Evolutionary conservation across 345 rosid species (phyloP), one percentile per base, ranked within the genome.

Genomic region (Citrus medica): DNA sequence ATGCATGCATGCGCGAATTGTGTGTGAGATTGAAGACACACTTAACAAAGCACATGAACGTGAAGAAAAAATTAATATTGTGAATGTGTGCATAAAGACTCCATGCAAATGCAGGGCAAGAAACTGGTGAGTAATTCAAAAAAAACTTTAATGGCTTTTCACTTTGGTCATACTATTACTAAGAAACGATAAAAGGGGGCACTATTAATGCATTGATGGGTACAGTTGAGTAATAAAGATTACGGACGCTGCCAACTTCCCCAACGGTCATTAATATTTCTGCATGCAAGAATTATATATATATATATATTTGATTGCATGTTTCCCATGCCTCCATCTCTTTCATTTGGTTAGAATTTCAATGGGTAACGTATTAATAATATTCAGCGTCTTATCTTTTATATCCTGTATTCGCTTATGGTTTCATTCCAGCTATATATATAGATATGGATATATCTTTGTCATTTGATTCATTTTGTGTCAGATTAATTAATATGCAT

Each of bases 191-290:
- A 12, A 60, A 77, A 48, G 69, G 75, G 4, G 60, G 46, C 32
- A 51, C 19, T 46, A 46, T 46, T 46, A 46, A 12, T 66, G 82
- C 85, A 82, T 83, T 84, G 86, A 84, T 78, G 79, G 76, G 25
- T 46, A 30, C 68, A 75, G 81, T 32, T 81, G 85, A 79, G 78
- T 12, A 85, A 80, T 80, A 63, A 80, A 78, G 77, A 33, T 32
- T 59, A 30, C 2, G 81, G 32, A 25, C 2, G 69, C 75, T 78
- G 84, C 82, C 85, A 85, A 76, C 90, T 55, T 82, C 83, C 87
- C 88, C 80, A 32, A 35, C 84, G 81, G 86, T 74, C 84, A 83
- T 89, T 84, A 79, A 85, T 76, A n/a, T 37, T 65, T 67, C 71
- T 80, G 77, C 6, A 14, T 53, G 56, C 21, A 51, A 14, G 21